Percentiles rank a stretch among this genome's conserved stretches.
Conservation (phyloP, 2,329 filamentous ascomycete genomes). For the Xylaria sp. region DNA sequence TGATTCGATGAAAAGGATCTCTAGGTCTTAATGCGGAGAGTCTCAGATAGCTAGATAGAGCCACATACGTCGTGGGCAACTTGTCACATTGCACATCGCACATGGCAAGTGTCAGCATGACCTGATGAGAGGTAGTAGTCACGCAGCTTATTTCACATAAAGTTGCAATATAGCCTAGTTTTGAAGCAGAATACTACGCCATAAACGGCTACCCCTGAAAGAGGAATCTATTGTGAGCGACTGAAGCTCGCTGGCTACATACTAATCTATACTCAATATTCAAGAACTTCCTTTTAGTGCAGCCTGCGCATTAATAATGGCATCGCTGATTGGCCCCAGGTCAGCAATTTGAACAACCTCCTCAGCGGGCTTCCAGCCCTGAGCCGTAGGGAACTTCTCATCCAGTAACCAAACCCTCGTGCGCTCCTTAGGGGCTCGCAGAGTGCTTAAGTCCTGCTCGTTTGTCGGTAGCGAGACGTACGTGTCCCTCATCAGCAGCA, state of each 20-base stretch:
- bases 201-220: background rate
- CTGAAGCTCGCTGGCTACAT: background rate
- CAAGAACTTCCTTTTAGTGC: conserved; percentile 16
- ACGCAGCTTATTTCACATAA: conserved; percentile 11
- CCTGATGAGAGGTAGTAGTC: background rate
- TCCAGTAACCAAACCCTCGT: conserved; percentile 33
- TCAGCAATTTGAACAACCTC: conserved; percentile 30
- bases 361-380: conserved; percentile 34
- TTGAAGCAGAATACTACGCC: background rate
- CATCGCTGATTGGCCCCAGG: conserved; percentile 29
- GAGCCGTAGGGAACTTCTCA: conserved; percentile 37
- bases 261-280: background rate
- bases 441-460: conserved; percentile 11
- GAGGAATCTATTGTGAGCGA: background rate
- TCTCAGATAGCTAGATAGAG: background rate
- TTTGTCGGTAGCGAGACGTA: conserved; percentile 16
- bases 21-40: background rate
- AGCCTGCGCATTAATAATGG: conserved; percentile 28
- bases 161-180: background rate
- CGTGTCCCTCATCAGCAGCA: conserved; percentile 36
- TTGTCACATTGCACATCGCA: background rate
- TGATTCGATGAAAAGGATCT: background rate
- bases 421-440: conserved; percentile 36
- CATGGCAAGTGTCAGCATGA: conserved; percentile 8
- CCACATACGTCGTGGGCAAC: background rate